These are phyloP conservation scores for Ophiostoma ips DNA, from an alignment of 2,329 filamentous ascomycete species.

Conservation along the genomic window DNA sequence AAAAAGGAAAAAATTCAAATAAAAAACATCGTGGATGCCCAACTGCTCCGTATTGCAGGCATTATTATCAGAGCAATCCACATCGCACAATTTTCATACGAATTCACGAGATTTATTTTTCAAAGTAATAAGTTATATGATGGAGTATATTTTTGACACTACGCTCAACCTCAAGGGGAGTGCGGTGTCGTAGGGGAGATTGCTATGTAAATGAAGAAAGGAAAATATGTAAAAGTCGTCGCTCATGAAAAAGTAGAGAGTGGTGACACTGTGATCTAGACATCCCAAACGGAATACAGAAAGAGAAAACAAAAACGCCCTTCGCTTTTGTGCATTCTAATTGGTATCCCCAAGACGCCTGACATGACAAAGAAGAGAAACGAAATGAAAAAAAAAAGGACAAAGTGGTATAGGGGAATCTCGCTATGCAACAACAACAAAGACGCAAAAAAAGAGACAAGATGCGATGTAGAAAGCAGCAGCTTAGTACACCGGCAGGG, in stretches of 20 bases:
- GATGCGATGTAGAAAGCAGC: background rate
- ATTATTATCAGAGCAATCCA: no score
- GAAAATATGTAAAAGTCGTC: background rate
- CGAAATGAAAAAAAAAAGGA: background rate
- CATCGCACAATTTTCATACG: no score
- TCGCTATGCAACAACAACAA: slow-evolving; percentile 8
- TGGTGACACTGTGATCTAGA: slow-evolving; percentile 10
- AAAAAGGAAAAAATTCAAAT: no score
- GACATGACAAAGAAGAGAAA: no score
- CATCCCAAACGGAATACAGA: background rate
- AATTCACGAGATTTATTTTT: no score
- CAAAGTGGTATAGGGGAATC: slow-evolving; percentile 1
- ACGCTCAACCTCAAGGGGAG: slow-evolving; percentile 10
- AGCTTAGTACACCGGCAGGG: slow-evolving; percentile 42
- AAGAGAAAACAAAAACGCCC: background rate
- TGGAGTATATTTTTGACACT: slow-evolving; percentile 1
- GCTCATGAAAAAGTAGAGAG: slow-evolving; percentile 2
- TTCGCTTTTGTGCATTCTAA: slow-evolving; percentile 2
- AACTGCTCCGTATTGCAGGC: no score
- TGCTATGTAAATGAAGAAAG: background rate
- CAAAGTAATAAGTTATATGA: no score
- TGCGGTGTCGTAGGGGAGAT: slow-evolving; percentile 7
- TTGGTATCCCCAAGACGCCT: background rate
- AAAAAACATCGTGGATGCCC: no score
- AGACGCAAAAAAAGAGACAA: background rate